Percentiles rank a stretch among this genome's conserved stretches.
phyloP scores from a whole-genome alignment of 345 rosid genomes.

The Boechera stricta region DNA sequence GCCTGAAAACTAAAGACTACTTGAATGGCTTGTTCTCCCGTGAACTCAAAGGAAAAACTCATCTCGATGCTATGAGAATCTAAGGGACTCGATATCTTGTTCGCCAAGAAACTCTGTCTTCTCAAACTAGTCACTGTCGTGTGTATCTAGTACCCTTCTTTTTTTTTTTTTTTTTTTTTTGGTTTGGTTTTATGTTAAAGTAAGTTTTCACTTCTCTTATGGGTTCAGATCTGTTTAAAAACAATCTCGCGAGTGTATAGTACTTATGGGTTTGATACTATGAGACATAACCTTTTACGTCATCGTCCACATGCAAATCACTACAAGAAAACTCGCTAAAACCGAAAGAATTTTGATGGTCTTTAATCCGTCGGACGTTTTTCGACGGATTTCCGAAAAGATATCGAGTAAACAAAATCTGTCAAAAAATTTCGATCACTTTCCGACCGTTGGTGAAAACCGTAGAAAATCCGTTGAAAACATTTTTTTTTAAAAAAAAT shows the following conservation, averaged over 20 bases:
- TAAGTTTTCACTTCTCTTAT: background rate
- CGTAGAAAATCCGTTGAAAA: too few species aligned
- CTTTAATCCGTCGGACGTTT: too few species aligned
- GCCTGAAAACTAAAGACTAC: conserved; percentile 28
- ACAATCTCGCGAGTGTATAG: background rate
- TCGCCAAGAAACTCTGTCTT: conserved; percentile 2
- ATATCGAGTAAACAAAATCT: too few species aligned
- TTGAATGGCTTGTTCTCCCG: conserved; percentile 36
- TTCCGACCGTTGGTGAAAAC: too few species aligned
- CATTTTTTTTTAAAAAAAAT: too few species aligned
- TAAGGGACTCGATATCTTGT: background rate
- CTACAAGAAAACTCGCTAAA: too few species aligned
- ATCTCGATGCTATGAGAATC: conserved; percentile 43
- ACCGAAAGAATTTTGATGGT: too few species aligned
- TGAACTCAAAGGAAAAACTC: conserved; percentile 41
- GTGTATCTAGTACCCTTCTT: background rate
- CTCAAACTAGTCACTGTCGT: conserved; percentile 1
- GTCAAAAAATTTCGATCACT: too few species aligned
- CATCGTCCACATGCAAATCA: background rate
- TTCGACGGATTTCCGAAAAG: too few species aligned
- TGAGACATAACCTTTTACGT: background rate
- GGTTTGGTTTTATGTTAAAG: too few species aligned
- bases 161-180: background rate
- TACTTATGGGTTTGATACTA: background rate
- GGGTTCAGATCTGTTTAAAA: background rate